Evolutionary conservation across 305 asterid species (phyloP).

Genomic region (Plantago rigida): DNA sequence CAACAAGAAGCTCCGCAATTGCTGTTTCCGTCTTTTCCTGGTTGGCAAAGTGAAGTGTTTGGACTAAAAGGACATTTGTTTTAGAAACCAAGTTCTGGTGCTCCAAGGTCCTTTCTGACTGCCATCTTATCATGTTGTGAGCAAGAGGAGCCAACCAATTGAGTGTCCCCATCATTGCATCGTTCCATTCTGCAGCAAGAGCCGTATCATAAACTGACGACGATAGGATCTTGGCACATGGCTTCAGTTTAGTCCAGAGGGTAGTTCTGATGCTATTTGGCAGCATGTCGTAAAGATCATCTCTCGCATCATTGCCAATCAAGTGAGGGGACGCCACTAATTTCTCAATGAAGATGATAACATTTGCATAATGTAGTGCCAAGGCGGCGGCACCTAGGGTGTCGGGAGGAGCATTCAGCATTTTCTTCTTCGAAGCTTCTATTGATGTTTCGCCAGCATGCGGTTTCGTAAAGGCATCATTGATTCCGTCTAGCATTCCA

Average conservation of each 20-base stretch:
- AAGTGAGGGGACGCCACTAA: conserved; percentile 66
- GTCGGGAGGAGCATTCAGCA: conserved; percentile 57
- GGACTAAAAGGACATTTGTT: conserved; percentile 75
- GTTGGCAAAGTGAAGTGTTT: conserved; percentile 73
- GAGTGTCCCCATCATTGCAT: conserved; percentile 52
- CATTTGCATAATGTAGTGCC: conserved; percentile 72
- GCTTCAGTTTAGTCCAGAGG: conserved; percentile 71
- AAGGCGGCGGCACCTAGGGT: conserved; percentile 79
- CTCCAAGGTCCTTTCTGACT: conserved; percentile 74
- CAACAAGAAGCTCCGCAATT: conserved; percentile 71
- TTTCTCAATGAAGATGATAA: conserved; percentile 68
- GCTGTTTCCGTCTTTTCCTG: conserved; percentile 67
- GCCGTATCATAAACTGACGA: conserved; percentile 52
- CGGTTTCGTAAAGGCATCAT: conserved; percentile 14
- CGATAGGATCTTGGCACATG: conserved; percentile 41
- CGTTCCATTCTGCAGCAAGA: conserved; percentile 70
- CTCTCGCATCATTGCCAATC: conserved; percentile 79
- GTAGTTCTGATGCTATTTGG: conserved; percentile 59
- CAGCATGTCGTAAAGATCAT: conserved; percentile 70
- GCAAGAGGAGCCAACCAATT: conserved; percentile 91
- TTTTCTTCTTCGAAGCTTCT: conserved; percentile 35
- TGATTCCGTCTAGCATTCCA: conserved; percentile 24
- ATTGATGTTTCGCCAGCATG: conserved; percentile 27
- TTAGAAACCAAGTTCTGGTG: conserved; percentile 58
- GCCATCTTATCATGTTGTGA: conserved; percentile 86